Base-by-base conservation (phyloP, 805 yeast genomes). In the Yarrowia phangngaensis region DNA sequence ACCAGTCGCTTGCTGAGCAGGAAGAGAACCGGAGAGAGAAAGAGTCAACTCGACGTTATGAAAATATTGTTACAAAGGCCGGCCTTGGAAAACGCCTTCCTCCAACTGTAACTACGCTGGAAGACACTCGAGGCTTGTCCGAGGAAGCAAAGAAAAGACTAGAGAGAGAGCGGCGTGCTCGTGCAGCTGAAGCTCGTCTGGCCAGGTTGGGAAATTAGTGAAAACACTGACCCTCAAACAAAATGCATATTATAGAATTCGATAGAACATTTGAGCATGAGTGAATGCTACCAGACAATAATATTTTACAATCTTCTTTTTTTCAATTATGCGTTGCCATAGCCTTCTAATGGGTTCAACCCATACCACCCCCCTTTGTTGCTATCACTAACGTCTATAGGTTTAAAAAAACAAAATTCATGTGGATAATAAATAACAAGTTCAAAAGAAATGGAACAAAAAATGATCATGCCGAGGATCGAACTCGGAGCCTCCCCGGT, bases 151-250 rank as follows among this genome's bases (percentile, higher is more conserved):
- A 78, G 58, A 72, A 74, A 73, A 75, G 80, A 58, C 67, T 92
- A 15, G 88, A 89, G 84, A 76, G 98, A 53, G 98, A 92, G 59
- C 89, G 89, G 60, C 72, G 97, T 49, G 97, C 97, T 0, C 74
- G 97, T 50, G 98, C 98, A 0, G 97, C 95, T 0, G 97, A 92
- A 63, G 95, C 90, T 0, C 72, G 98, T 56, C 58, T 85, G 58
- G 72, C 68, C 49, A 65, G 58, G 52, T 54, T 41, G 56, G 6
- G 13, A 24, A 16, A 28, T 30, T 51, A 34, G 40, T 29, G 27
- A 23, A 20, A 16, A 8, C 9, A 24, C 27, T 24, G 27, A 24
- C 12, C 9, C 27, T 9, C 9, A 9, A 24, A 24, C 27, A 9
- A 24, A 40, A 26, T 26, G 28, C 6, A 11, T 6, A 12, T 11